Conservation (phyloP, 139 green algal species). For the Edaphochlamys debaryana region DNA sequence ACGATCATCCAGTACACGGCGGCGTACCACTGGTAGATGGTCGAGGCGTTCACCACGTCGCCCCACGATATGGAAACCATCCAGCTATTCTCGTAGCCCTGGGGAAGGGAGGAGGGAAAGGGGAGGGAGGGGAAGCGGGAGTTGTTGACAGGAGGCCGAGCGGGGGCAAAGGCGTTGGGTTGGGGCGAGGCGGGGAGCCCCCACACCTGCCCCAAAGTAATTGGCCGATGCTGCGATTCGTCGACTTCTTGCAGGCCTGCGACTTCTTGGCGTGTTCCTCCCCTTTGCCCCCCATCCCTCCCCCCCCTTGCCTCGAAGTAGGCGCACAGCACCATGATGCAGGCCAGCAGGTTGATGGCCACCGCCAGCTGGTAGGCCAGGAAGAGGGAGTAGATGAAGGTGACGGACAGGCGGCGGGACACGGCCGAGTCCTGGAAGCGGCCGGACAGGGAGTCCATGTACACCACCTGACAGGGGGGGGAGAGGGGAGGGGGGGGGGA, state of each 20-base stretch:
- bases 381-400: conserved; percentile 27
- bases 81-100: conserved; percentile 48
- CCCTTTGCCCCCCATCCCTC: too few relatives aligned
- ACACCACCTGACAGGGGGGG: conserved; percentile 50
- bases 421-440: conserved; percentile 25
- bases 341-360: conserved; percentile 35
- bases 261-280: too few relatives aligned
- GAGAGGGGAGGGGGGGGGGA: neutral
- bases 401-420: conserved; percentile 4
- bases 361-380: conserved; percentile 44
- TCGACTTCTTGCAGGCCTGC: neutral
- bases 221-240: too few relatives aligned
- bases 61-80: conserved; percentile 40
- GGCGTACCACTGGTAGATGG: conserved; percentile 45
- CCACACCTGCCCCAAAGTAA: too few relatives aligned
- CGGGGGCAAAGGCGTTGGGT: neutral
- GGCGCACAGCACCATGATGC: conserved; percentile 40
- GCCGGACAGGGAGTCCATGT: conserved; percentile 36
- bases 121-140: too few relatives aligned
- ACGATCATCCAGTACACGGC: conserved; percentile 50
- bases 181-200: too few relatives aligned
- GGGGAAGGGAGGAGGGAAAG: neutral
- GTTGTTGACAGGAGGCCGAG: too few relatives aligned
- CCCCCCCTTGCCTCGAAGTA: conserved; percentile 24
- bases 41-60: conserved; percentile 11